Evolutionary conservation across 495 filamentous ascomycete genomes (phyloP), one percentile per base, ranked within the genome.

Genomic region (Tuber magnatum): DNA sequence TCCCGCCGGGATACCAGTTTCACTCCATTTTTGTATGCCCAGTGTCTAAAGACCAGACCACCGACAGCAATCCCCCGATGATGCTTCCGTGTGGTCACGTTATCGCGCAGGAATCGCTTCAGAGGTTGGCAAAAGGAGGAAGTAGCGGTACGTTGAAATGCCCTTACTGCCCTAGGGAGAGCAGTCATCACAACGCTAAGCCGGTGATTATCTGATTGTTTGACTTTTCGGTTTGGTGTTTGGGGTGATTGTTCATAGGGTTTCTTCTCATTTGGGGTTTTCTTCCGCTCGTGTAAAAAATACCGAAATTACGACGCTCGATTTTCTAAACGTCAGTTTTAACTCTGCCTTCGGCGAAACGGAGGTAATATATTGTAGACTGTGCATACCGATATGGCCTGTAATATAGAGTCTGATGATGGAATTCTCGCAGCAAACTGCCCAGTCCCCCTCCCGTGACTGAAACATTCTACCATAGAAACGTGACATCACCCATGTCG

Each of bases 11-110:
- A 51, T 97, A 96, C 86, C 88, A 93, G 70, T 99, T 94, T 86
- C 95, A 99, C 84, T 91, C 90, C 68, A 97, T 99, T 81, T 98
- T 99, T 81, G 95, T 99, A 43, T 99, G 95, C 81, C 95, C 95
- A 6, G 96, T 99, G 20, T 92, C 90, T 77, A 97, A 97, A 84
- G 96, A 96, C 79, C 95, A 99, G 83, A 92, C 92, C 0, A 98
- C 94, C 0, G 95, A 97, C 80, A 83, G 86, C 28, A 99, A 98
- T 83, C 94, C 95, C 28, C 95, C 95, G 2, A 95, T 97, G 91
- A 97, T 97, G 89, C 91, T 99, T 84, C 94, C 94, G 4, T 99
- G 95, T 80, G 95, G 95, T 10, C 95, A 99, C 83, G 94, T 98
- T 42, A 90, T 99, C 73, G 92, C 93, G 28, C 88, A 90, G 73